Conservation (phyloP, 306 rosid genomes). For the Mucuna pruriens region DNA sequence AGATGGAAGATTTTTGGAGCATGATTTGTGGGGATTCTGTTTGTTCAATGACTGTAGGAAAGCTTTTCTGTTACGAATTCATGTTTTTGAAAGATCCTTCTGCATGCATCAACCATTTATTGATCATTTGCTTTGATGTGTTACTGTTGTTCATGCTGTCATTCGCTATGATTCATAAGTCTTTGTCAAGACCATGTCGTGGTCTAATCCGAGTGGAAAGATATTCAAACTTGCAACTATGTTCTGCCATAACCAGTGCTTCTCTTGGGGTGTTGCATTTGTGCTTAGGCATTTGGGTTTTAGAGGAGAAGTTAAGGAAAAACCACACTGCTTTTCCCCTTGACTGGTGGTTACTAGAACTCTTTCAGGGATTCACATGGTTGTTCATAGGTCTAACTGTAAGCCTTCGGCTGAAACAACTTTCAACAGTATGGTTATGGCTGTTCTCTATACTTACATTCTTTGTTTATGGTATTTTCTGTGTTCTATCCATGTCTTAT, state of each 20-base stretch:
- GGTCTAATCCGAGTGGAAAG: conserved; percentile 17
- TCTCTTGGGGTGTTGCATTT: conserved; percentile 51
- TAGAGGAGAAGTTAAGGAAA: conserved; percentile 56
- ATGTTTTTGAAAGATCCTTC: conserved; percentile 46
- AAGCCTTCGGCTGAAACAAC: conserved; percentile 45
- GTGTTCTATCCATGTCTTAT: conserved; percentile 22
- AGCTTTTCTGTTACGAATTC: conserved; percentile 30
- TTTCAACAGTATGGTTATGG: conserved; percentile 42
- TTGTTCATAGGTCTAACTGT: conserved; percentile 47
- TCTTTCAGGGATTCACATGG: conserved; percentile 56
- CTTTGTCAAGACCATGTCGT: conserved; percentile 35
- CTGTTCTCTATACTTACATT: conserved; percentile 45
- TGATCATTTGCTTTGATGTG: conserved; percentile 5
- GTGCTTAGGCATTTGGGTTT: conserved; percentile 52
- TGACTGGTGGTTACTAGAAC: conserved; percentile 42
- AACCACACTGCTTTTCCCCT: conserved; percentile 49
- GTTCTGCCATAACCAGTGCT: conserved; percentile 47
- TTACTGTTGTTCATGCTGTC: conserved; percentile 50
- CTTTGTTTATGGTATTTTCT: conserved; percentile 40
- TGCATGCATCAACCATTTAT: conserved; percentile 42
- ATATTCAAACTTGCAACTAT: conserved; percentile 40
- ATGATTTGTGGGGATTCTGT: conserved; percentile 53
- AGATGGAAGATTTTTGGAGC: conserved; percentile 53
- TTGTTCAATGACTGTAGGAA: conserved; percentile 36
- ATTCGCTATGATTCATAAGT: conserved; percentile 43